Conservation (phyloP, 1,284 basidiomycete species). For the Cystobasidium slooffiae region DNA sequence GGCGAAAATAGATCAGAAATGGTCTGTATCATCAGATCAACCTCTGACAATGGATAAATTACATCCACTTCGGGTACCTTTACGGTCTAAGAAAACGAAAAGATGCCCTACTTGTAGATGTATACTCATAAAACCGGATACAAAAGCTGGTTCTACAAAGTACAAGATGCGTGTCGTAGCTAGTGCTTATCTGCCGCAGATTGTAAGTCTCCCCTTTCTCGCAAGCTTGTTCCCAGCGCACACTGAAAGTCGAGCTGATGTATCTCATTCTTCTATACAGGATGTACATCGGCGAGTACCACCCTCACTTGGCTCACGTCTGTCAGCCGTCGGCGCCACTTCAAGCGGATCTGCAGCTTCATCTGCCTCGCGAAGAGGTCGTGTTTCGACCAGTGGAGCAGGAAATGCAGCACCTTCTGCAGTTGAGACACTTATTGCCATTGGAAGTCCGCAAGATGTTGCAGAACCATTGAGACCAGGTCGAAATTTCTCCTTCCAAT, state of each 20-base stretch:
- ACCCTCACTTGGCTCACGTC: slow-evolving; percentile 18
- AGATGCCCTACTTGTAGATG: slow-evolving; percentile 92
- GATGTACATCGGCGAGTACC: slow-evolving; percentile 35
- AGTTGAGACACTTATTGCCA: slow-evolving; percentile 32
- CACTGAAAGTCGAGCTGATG: slow-evolving; percentile 47
- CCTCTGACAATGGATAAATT: slow-evolving; percentile 56
- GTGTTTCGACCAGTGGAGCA: slow-evolving; percentile 30
- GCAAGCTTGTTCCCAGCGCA: background rate
- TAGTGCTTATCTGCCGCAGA: slow-evolving; percentile 85
- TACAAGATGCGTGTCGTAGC: slow-evolving; percentile 98
- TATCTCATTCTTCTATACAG: slow-evolving; percentile 58
- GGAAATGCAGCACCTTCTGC: slow-evolving; percentile 33
- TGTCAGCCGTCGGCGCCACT: slow-evolving; percentile 22
- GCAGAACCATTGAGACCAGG: slow-evolving; percentile 66
- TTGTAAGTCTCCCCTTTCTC: slow-evolving; percentile 60
- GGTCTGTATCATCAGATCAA: background rate
- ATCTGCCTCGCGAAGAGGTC: slow-evolving; percentile 3
- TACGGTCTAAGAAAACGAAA: slow-evolving; percentile 91
- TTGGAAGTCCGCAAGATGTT: slow-evolving; percentile 10
- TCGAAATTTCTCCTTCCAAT: slow-evolving; percentile 79
- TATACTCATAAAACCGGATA: slow-evolving; percentile 81
- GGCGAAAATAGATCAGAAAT: slow-evolving; percentile 4
- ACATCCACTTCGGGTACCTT: slow-evolving; percentile 81
- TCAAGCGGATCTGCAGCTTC: background rate
- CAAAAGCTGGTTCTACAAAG: slow-evolving; percentile 87